Percentiles rank a stretch among this genome's conserved stretches.
phyloP scores from a whole-genome alignment of 768 basidiomycete genomes.

The Chalciporus piperatus region DNA sequence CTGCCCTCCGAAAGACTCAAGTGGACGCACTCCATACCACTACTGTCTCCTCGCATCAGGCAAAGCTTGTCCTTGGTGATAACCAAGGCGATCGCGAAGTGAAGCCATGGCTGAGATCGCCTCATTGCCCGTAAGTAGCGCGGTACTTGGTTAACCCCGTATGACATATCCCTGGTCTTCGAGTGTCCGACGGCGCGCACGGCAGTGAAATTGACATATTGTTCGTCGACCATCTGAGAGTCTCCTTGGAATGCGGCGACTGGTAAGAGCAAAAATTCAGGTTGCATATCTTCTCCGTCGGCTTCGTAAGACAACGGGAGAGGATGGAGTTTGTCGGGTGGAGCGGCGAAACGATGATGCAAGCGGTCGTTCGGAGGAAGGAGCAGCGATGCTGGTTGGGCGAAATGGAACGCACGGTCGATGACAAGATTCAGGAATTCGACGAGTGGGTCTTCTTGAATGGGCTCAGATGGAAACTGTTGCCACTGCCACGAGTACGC shows the following conservation, averaged over 20 bases:
- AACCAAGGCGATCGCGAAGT: constrained; percentile 5
- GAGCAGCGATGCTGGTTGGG: not conserved
- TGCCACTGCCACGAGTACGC: constrained; percentile 1
- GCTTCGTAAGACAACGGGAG: constrained; percentile 7
- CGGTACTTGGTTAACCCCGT: constrained; percentile 1
- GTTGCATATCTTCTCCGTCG: not conserved
- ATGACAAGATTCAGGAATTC: constrained; percentile 1
- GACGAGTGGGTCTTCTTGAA: constrained; percentile 4
- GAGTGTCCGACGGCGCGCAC: constrained; percentile 8
- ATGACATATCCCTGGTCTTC: not conserved
- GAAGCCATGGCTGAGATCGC: constrained; percentile 7
- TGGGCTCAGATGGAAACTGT: not conserved
- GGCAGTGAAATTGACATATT: constrained; percentile 8
- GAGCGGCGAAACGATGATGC: constrained; percentile 4
- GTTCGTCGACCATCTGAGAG: not conserved
- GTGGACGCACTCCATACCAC: constrained; percentile 8
- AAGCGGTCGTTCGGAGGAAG: not conserved
- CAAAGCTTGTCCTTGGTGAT: not conserved
- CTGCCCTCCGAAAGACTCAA: constrained; percentile 2
- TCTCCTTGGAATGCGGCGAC: constrained; percentile 6
- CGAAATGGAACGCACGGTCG: not conserved
- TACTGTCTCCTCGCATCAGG: constrained; percentile 9
- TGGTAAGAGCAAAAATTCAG: constrained; percentile 14
- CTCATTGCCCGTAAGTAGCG: constrained; percentile 4
- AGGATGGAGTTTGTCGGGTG: not conserved